These are phyloP conservation scores for Fusarium kyushuense DNA, from an alignment of 2,329 filamentous ascomycete genomes.

Conservation along the genomic window DNA sequence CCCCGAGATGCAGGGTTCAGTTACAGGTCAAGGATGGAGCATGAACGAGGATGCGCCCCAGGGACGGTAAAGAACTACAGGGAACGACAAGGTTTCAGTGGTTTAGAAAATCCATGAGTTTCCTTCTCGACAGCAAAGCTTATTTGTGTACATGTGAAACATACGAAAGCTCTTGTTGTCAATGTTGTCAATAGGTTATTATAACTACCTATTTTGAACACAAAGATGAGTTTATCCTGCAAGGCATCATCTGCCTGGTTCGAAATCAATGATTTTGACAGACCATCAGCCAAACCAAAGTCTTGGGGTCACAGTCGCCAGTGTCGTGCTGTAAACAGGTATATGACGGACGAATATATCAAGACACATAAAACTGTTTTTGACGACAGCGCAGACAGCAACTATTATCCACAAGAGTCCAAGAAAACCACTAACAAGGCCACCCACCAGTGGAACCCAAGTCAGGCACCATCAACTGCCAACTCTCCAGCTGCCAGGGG, in stretches of 20 bases:
- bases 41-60: conserved; percentile 23
- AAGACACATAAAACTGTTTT: conserved; percentile 24
- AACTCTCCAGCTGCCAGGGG: conserved; percentile 28
- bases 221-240: not conserved
- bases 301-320: conserved; percentile 8
- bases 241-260: not conserved
- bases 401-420: conserved; percentile 11
- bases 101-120: conserved; percentile 21
- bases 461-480: conserved; percentile 39
- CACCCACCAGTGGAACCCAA: conserved; percentile 37
- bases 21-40: conserved; percentile 40
- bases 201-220: not conserved
- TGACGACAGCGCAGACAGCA: not conserved
- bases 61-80: conserved; percentile 26
- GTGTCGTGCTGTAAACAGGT: conserved; percentile 12
- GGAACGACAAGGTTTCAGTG: conserved; percentile 20
- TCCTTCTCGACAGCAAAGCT: conserved; percentile 18
- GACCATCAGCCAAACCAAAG: not conserved
- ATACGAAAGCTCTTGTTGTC: not conserved
- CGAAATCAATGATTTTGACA: not conserved
- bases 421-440: conserved; percentile 35
- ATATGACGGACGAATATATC: conserved; percentile 13
- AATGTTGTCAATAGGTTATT: no score
- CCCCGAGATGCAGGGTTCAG: conserved; percentile 40
- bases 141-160: not conserved